Percentiles rank a stretch among this genome's conserved stretches.
Evolutionary conservation across 2,329 filamentous ascomycete species (phyloP).

Genomic region (Fusarium poae): DNA sequence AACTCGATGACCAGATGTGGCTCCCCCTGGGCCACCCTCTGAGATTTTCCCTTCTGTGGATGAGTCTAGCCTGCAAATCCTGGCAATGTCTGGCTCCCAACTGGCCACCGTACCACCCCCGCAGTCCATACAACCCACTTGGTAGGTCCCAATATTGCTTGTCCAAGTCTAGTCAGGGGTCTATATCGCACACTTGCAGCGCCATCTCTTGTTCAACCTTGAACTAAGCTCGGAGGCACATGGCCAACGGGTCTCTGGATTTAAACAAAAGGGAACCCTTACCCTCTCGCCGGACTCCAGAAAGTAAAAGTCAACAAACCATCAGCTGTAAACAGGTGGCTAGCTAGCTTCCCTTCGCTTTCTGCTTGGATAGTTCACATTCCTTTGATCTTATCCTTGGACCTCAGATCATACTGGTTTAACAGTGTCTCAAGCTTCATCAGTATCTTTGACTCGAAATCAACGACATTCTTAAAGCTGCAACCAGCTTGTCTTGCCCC

Average conservation of each 20-base stretch:
- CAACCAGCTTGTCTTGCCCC: constrained; percentile 33
- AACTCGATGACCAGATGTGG: constrained; percentile 43
- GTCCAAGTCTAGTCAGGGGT: constrained; percentile 49
- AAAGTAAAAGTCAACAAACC: constrained; percentile 37
- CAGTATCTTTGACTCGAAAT: constrained; percentile 3
- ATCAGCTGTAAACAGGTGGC: constrained; percentile 13
- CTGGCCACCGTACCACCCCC: constrained; percentile 47
- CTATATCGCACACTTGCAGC: constrained; percentile 42
- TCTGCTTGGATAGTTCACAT: constrained; percentile 2
- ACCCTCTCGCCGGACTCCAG: constrained; percentile 18
- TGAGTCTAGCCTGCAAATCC: constrained; percentile 28
- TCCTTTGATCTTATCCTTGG: constrained; percentile 10
- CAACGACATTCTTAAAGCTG: constrained; percentile 10
- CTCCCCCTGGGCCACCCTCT: constrained; percentile 38
- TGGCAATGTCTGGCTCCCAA: constrained; percentile 31
- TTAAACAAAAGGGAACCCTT: constrained; percentile 39
- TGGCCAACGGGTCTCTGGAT: constrained; percentile 35
- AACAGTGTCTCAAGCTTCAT: constrained; percentile 22
- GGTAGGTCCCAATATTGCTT: constrained; percentile 43
- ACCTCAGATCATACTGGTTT: constrained; percentile 1
- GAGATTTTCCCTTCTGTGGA: constrained; percentile 47
- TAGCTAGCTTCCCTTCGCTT: constrained; percentile 13
- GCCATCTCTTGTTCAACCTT: constrained; percentile 33
- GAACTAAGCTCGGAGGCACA: constrained; percentile 42
- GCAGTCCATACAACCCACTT: constrained; percentile 45